Conservation (phyloP, 345 rosid genomes). For the Eucalyptus erythrocorys region DNA sequence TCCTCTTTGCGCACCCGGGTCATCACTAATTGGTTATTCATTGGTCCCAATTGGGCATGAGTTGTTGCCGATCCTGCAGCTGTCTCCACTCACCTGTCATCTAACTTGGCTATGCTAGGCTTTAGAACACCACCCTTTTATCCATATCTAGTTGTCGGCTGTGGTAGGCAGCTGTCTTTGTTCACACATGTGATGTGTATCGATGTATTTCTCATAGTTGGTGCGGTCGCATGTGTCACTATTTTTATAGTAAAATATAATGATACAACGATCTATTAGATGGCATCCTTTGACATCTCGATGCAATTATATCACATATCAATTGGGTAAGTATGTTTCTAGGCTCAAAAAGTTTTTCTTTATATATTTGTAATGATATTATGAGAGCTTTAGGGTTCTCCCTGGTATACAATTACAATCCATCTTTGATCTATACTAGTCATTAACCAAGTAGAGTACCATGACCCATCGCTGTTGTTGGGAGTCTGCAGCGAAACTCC, state of each 20-base stretch:
- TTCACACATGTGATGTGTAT: neutral
- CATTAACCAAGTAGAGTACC: neutral
- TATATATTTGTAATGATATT: neutral
- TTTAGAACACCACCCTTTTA: neutral
- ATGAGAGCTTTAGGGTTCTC: neutral
- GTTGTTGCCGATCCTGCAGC: neutral
- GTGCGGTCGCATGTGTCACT: accelerated
- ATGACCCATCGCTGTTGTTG: accelerated
- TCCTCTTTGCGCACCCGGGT: neutral
- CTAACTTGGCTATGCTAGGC: neutral
- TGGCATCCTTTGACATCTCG: neutral
- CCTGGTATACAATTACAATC: neutral
- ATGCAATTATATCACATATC: neutral
- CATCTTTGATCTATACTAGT: neutral
- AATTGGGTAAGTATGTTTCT: neutral
- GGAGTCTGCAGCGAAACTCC: too few species aligned
- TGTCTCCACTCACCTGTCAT: neutral
- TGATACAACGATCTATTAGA: neutral
- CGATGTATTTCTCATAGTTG: neutral
- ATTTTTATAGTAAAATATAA: too few species aligned
- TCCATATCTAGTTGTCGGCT: neutral
- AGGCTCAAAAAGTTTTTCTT: neutral
- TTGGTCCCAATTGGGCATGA: neutral
- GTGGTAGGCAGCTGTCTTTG: neutral
- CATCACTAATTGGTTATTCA: neutral